Evolutionary conservation across 495 filamentous ascomycete genomes (phyloP), one percentile per base, ranked within the genome.

Genomic region (Amniculicola lignicola): DNA sequence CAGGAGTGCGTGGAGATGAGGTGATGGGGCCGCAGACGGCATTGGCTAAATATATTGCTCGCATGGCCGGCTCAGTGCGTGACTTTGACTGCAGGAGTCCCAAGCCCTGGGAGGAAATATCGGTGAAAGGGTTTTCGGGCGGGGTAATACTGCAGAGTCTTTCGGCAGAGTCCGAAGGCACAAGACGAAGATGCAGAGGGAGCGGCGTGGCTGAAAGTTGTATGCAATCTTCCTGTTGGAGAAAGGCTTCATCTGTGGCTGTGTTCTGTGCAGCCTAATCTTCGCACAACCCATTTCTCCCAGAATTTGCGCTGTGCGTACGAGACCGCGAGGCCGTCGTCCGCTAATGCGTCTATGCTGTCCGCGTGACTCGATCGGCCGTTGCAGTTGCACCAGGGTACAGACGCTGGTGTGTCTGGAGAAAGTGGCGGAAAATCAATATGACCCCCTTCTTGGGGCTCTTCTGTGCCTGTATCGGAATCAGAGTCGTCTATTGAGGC

Each of bases 211-310:
- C 11, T 45, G 6, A 19, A 18, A 18, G 16, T 21, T 12, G 28
- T 4, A 36, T 5, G 45, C 2, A 10, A 29, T 16, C 25, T 23
- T 14, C 9, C 28, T 45, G 29, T 7, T 3, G 22, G 9, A 18
- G 38, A 2, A 15, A 14, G 25, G 25, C 16, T 35, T 54, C 57
- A 59, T 21, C 57, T 60, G 41, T 60, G 61, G 12, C 42, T 45
- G 52, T 69, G 69, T 50, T 72, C 62, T 3, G 68, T 61, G 61
- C 70, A 71, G 22, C n/a, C 29, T n/a, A 59, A 35, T 38, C 62
- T 41, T 28, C 66, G 18, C 15, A 67, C 62, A 1, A 71, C 82
- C 85, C 84, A 88, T 39, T 76, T 74, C 68, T 86, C 79, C 84
- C 84, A 88, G 47, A 79, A 65, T 51, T 77, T 75, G 42, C 78